phyloP scores from a whole-genome alignment of 805 yeast species.

The Huiozyma sinensis region DNA sequence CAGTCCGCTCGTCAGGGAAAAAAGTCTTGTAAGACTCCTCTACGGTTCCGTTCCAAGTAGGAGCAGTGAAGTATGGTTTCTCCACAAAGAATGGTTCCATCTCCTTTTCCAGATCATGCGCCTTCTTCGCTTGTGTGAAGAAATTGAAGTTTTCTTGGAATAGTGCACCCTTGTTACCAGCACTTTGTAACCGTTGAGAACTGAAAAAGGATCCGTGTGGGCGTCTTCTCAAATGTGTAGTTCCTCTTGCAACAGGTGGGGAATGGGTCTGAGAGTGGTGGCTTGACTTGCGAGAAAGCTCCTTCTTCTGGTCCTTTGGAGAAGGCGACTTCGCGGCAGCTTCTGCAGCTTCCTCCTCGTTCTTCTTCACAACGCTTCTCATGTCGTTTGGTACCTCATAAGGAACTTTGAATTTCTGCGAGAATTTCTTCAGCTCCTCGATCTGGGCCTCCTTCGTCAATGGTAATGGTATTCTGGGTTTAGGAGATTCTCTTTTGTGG shows the following conservation, averaged over 20 bases:
- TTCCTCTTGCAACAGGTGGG: constrained; percentile 5
- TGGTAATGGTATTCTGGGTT: constrained; percentile 4
- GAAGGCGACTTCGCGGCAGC: constrained; percentile 8
- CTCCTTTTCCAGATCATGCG: constrained; percentile 22
- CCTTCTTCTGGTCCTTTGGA: background rate
- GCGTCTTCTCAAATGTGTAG: constrained; percentile 18
- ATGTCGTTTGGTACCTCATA: constrained; percentile 41
- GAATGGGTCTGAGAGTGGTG: background rate
- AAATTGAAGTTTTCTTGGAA: constrained; percentile 41
- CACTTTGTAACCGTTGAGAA: constrained; percentile 25
- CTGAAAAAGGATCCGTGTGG: constrained; percentile 31
- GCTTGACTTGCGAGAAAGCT: background rate
- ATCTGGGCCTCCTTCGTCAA: constrained; percentile 44
- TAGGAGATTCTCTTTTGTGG: constrained; percentile 3
- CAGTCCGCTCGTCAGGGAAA: constrained; percentile 35
- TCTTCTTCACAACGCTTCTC: constrained; percentile 11
- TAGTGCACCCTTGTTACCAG: constrained; percentile 21
- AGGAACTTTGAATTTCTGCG: constrained; percentile 71
- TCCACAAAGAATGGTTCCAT: constrained; percentile 37
- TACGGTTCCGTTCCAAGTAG: constrained; percentile 59
- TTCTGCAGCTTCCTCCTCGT: background rate
- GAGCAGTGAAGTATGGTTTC: constrained; percentile 60
- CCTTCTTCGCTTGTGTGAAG: constrained; percentile 36
- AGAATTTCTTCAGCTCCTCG: constrained; percentile 62
- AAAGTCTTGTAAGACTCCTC: constrained; percentile 45